These are phyloP conservation scores for Barnettozyma pratensis DNA, from an alignment of 805 yeast species.

Conservation along the genomic window DNA sequence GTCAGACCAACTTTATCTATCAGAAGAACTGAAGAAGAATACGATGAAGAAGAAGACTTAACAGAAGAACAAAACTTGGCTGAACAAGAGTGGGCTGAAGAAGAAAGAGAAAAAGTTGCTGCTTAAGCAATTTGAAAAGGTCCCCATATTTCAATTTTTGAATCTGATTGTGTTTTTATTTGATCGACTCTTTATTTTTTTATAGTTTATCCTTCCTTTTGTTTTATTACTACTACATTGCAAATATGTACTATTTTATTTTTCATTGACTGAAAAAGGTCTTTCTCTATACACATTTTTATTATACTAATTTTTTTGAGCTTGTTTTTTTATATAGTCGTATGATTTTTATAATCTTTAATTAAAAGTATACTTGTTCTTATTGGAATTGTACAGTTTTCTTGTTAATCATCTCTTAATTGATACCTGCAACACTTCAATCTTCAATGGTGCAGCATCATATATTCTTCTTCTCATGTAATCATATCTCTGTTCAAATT, in stretches of 20 bases:
- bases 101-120: conserved; percentile 21
- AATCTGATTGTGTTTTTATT: neutral
- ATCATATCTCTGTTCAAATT: conserved; percentile 16
- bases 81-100: conserved; percentile 50
- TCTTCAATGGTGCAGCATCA: conserved; percentile 13
- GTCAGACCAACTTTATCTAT: conserved; percentile 78
- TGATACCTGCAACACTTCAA: conserved; percentile 19
- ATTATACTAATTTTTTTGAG: too few species aligned
- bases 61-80: conserved; percentile 47
- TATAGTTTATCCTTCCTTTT: neutral
- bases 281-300: too few species aligned
- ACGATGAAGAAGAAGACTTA: conserved; percentile 42
- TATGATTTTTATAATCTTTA: neutral
- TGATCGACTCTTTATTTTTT: too few species aligned
- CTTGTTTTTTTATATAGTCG: too few species aligned
- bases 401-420: neutral
- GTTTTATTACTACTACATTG: neutral
- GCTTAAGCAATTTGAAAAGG: conserved; percentile 11
- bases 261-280: neutral
- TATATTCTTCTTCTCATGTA: conserved; percentile 13
- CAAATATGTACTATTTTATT: neutral
- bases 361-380: neutral
- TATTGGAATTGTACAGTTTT: neutral
- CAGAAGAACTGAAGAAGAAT: conserved; percentile 51
- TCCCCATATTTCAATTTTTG: neutral